Percentiles rank a stretch among this genome's conserved stretches.
These are phyloP conservation scores for Verticillium dahliae DNA, from an alignment of 2,329 filamentous ascomycete genomes.

Conservation along the genomic window DNA sequence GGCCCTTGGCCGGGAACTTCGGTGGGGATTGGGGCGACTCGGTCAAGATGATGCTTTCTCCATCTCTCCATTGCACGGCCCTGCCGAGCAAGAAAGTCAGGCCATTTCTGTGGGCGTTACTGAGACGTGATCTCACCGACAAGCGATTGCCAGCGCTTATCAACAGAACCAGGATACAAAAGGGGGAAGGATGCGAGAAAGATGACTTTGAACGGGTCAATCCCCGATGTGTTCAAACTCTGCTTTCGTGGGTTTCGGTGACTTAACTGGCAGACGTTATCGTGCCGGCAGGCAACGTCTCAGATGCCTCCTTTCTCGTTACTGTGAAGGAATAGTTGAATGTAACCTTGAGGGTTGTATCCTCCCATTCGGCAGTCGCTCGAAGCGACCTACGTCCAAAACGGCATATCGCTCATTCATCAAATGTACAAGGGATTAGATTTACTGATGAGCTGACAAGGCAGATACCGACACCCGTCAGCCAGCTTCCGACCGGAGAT, in stretches of 20 bases:
- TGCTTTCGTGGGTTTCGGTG: background rate
- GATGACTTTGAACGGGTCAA: background rate
- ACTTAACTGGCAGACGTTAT: background rate
- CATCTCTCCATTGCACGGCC: background rate
- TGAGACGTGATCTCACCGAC: background rate
- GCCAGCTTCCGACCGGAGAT: background rate
- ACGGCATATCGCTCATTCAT: too few species aligned
- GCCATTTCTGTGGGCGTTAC: background rate
- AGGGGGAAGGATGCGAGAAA: background rate
- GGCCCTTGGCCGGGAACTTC: background rate
- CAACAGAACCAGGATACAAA: background rate
- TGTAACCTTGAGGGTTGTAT: background rate
- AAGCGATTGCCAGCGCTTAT: background rate
- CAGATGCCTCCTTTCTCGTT: background rate
- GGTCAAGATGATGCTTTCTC: background rate
- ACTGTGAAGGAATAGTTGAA: background rate
- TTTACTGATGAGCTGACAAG: background rate
- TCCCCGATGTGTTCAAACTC: background rate
- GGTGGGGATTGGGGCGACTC: background rate
- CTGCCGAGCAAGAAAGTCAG: background rate
- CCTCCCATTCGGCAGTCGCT: background rate
- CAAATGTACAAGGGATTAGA: too few species aligned
- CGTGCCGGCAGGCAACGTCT: background rate
- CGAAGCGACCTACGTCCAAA: background rate
- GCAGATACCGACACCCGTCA: background rate